These are phyloP conservation scores for Cinchona pubescens DNA, from an alignment of 257 asterid genomes.

Conservation along the genomic window DNA sequence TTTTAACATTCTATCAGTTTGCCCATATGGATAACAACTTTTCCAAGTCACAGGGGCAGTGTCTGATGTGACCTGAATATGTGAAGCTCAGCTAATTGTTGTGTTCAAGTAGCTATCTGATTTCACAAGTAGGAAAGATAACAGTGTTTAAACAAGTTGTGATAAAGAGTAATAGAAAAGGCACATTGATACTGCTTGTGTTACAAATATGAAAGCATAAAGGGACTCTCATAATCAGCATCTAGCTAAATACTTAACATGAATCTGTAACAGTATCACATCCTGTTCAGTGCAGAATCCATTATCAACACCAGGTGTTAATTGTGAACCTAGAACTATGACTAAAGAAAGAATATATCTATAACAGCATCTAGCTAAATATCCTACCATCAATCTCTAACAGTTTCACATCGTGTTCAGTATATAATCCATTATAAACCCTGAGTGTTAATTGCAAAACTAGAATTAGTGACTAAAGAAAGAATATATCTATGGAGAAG, in stretches of 20 bases:
- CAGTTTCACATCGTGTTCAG: neutral
- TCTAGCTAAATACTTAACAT: too few relatives aligned
- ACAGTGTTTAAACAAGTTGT: neutral
- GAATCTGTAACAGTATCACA: too few relatives aligned
- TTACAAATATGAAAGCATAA: too few relatives aligned
- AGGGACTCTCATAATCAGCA: too few relatives aligned
- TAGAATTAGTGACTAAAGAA: neutral
- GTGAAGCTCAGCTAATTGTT: neutral
- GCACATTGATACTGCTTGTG: too few relatives aligned
- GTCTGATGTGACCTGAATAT: neutral
- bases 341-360: too few relatives aligned
- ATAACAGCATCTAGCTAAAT: too few relatives aligned
- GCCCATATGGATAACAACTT: neutral
- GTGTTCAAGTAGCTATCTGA: neutral
- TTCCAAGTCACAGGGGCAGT: neutral
- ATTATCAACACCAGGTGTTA: too few relatives aligned
- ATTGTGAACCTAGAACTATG: too few relatives aligned
- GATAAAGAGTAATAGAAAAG: too few relatives aligned
- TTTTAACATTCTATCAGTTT: neutral
- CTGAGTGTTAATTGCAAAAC: neutral
- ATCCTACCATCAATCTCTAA: too few relatives aligned
- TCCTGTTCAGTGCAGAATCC: too few relatives aligned
- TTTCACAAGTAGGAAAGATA: neutral
- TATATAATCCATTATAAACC: neutral
- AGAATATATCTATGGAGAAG: neutral